Evolutionary conservation across 192 early-diverging fungal species (phyloP).

Genomic region (Umbelopsis vinacea): DNA sequence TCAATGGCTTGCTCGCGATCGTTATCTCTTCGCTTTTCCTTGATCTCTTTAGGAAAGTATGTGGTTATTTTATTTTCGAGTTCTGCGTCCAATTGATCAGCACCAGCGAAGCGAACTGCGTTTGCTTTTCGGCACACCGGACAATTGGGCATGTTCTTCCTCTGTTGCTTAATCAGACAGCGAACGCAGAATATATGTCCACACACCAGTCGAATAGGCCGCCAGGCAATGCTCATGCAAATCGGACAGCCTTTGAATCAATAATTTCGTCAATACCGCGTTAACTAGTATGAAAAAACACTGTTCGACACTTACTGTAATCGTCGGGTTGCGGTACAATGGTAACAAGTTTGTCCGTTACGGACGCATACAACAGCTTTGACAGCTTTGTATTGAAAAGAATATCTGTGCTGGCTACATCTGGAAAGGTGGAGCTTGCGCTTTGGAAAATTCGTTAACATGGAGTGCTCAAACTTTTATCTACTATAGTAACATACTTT

Average conservation of each 20-base stretch:
- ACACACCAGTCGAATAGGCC: slow-evolving; percentile 80
- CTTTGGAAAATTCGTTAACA: slow-evolving; percentile 22
- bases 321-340: slow-evolving; percentile 85
- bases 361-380: slow-evolving; percentile 62
- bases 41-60: slow-evolving; percentile 83
- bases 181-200: slow-evolving; percentile 80
- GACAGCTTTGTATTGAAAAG: slow-evolving; percentile 65
- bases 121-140: slow-evolving; percentile 71
- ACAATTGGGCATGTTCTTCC: slow-evolving; percentile 68
- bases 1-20: slow-evolving; percentile 68
- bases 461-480: background rate
- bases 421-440: slow-evolving; percentile 55
- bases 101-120: slow-evolving; percentile 64
- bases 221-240: slow-evolving; percentile 77
- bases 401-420: slow-evolving; percentile 47
- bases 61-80: slow-evolving; percentile 75
- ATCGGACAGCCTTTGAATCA: slow-evolving; percentile 66
- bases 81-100: slow-evolving; percentile 63
- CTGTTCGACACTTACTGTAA: slow-evolving; percentile 44
- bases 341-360: slow-evolving; percentile 64
- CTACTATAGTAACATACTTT: slow-evolving; percentile 11
- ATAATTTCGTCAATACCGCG: background rate
- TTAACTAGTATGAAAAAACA: background rate
- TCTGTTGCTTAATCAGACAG: slow-evolving; percentile 77
- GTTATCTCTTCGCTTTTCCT: slow-evolving; percentile 68